These are phyloP conservation scores for Podochytrium sp. DNA, from an alignment of 192 early-diverging fungal species.

Conservation along the genomic window DNA sequence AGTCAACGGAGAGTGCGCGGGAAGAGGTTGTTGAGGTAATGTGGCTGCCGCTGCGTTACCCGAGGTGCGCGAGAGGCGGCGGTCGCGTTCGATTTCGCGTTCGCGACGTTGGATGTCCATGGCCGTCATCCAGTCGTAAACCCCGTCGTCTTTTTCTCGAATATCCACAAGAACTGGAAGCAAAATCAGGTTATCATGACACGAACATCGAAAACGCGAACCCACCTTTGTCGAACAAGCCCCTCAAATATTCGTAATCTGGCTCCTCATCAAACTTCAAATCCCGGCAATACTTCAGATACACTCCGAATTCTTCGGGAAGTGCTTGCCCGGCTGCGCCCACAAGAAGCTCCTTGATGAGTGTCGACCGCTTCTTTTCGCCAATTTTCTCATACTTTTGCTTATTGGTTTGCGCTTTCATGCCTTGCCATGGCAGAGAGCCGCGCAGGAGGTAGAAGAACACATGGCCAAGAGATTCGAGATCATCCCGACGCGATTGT, in stretches of 20 bases:
- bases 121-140: constrained; percentile 91
- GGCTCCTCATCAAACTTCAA: constrained; percentile 93
- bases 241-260: constrained; percentile 92
- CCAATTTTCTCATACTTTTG: constrained; percentile 99
- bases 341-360: constrained; percentile 90
- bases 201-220: neutral
- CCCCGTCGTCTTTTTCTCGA: constrained; percentile 83
- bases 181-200: neutral
- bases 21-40: neutral
- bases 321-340: too few species aligned
- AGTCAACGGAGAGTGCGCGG: neutral
- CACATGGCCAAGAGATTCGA: constrained; percentile 97
- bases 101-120: constrained; percentile 59
- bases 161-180: constrained; percentile 46
- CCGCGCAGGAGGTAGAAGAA: constrained; percentile 98
- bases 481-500: constrained; percentile 95
- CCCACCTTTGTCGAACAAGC: constrained; percentile 78
- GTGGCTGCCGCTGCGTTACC: neutral
- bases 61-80: neutral
- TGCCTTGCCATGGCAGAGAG: constrained; percentile 94
- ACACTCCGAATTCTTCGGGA: constrained; percentile 90
- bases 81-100: constrained; percentile 46
- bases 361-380: constrained; percentile 93
- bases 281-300: constrained; percentile 88
- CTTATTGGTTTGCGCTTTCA: constrained; percentile 96